phyloP scores from a whole-genome alignment of 257 asterid genomes.

The Nicotiana knightiana region DNA sequence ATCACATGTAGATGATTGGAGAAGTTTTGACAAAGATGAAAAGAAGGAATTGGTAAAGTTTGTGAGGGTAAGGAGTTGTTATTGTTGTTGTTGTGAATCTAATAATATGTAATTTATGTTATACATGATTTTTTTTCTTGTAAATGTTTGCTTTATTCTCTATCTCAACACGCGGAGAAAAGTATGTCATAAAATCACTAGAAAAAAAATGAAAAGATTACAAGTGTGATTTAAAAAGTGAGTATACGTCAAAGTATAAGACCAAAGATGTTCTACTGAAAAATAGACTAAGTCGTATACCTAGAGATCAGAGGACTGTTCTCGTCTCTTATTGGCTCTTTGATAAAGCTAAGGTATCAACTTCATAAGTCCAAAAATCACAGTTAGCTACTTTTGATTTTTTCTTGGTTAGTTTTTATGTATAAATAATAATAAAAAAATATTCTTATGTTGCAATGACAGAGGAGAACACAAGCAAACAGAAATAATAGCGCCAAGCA shows the following conservation, averaged over 20 bases:
- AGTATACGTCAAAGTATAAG: background rate
- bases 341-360: background rate
- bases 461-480: too few species aligned
- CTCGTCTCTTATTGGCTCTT: background rate
- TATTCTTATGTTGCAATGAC: too few species aligned
- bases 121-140: too few species aligned
- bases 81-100: background rate
- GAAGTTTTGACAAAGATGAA: too few species aligned
- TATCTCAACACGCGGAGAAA: background rate
- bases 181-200: background rate
- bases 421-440: too few species aligned
- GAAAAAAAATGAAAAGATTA: background rate
- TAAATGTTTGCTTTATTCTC: too few species aligned
- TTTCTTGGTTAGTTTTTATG: too few species aligned
- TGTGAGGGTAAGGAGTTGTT: background rate
- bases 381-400: background rate
- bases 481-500: too few species aligned
- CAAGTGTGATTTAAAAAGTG: background rate
- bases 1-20: background rate
- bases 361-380: background rate
- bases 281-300: background rate
- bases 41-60: background rate
- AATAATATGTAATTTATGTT: too few species aligned
- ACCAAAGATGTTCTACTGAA: background rate
- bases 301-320: background rate